Evolutionary conservation across 306 rosid species (phyloP).

Genomic region (Fragaria vesca): DNA sequence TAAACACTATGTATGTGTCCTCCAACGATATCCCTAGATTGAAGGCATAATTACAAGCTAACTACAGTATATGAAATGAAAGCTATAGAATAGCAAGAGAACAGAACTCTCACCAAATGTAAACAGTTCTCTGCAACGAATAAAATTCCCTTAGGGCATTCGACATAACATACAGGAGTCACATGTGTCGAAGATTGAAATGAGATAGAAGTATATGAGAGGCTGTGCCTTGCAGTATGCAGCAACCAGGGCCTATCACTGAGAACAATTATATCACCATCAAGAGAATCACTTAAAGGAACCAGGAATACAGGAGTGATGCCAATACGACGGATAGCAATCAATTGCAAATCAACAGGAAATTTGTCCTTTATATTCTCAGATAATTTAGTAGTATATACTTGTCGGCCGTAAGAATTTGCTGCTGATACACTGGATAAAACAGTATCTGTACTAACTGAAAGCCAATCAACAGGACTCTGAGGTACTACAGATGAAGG

Average conservation of each 20-base stretch:
- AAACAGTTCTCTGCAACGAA: conserved; percentile 87
- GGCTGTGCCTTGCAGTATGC: conserved; percentile 91
- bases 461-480: conserved; percentile 33
- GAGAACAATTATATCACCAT: conserved; percentile 79
- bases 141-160: conserved; percentile 88
- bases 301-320: conserved; percentile 94
- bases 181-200: conserved; percentile 88
- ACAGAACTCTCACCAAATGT: conserved; percentile 68
- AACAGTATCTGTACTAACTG: conserved; percentile 39
- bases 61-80: not conserved
- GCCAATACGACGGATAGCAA: conserved; percentile 89
- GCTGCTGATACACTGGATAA: conserved; percentile 44
- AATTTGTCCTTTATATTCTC: conserved; percentile 35
- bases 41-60: conserved; percentile 1
- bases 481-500: conserved; percentile 35
- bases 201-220: conserved; percentile 90
- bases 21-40: not conserved
- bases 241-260: conserved; percentile 97
- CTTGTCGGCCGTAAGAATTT: conserved; percentile 26
- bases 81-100: conserved; percentile 5
- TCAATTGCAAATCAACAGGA: conserved; percentile 70
- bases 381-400: conserved; percentile 27
- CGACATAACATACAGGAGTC: conserved; percentile 81
- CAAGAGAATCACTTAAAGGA: conserved; percentile 78
- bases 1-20: not conserved